phyloP scores from a whole-genome alignment of 2,329 filamentous ascomycete species.

The Aspergillus piperis region DNA sequence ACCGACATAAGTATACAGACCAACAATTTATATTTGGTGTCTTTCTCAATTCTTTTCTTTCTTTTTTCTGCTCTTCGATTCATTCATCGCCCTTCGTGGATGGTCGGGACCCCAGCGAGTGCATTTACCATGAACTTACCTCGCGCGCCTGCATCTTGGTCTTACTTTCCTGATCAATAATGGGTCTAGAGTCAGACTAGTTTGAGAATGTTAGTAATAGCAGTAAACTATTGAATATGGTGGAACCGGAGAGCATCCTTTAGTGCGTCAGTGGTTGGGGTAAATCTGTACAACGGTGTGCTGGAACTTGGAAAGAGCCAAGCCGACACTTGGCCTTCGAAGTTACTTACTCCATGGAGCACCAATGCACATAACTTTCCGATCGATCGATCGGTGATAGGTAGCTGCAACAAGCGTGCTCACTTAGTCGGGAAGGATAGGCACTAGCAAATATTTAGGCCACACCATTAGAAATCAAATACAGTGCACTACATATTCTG shows the following conservation, averaged over 20 bases:
- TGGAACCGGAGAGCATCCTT: slow-evolving; percentile 3
- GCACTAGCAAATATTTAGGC: background rate
- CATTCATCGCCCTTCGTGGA: too few species aligned
- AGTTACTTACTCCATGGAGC: slow-evolving; percentile 5
- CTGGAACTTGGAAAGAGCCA: slow-evolving; percentile 5
- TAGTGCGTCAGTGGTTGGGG: background rate
- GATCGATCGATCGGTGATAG: slow-evolving; percentile 15
- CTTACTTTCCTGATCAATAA: background rate
- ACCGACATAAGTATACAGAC: too few species aligned
- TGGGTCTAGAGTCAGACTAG: background rate
- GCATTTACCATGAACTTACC: too few species aligned
- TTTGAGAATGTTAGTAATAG: background rate
- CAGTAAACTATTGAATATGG: slow-evolving; percentile 9
- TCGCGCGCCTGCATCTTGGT: background rate
- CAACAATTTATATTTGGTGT: too few species aligned
- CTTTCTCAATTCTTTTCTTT: too few species aligned
- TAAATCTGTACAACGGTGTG: slow-evolving; percentile 4
- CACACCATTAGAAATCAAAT: background rate
- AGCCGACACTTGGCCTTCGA: slow-evolving; percentile 1
- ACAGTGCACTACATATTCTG: background rate
- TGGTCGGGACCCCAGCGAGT: too few species aligned
- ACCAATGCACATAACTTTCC: slow-evolving; percentile 6
- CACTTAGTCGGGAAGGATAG: background rate
- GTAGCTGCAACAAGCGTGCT: slow-evolving; percentile 1
- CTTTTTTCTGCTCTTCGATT: too few species aligned